phyloP scores from a whole-genome alignment of 2,329 filamentous ascomycete species.

The Penicillium concentricum region DNA sequence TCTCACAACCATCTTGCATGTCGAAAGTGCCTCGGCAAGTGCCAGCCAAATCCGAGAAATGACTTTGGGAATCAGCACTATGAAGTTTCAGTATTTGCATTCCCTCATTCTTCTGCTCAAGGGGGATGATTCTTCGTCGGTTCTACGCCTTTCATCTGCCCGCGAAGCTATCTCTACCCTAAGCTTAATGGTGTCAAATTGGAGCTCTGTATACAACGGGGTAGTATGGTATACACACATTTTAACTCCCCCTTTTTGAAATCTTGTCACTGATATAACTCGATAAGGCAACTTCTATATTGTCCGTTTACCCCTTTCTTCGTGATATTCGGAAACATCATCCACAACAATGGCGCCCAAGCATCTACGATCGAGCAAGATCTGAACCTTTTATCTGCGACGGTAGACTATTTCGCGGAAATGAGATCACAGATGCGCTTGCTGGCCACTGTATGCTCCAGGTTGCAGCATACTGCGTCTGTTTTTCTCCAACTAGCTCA shows the following conservation, averaged over 20 bases:
- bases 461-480: background rate
- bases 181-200: background rate
- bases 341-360: background rate
- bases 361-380: background rate
- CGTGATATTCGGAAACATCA: background rate
- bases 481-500: background rate
- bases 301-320: background rate
- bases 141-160: background rate
- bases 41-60: background rate
- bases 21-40: background rate
- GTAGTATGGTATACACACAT: background rate
- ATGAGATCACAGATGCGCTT: background rate
- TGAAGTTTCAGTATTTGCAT: background rate
- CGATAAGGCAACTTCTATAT: background rate
- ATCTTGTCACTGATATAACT: background rate
- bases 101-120: background rate
- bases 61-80: background rate
- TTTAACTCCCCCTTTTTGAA: background rate
- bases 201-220: background rate
- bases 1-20: background rate
- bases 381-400: background rate
- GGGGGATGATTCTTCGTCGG: background rate
- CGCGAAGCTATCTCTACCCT: background rate
- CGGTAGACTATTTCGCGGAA: background rate
- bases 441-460: background rate